Percentiles rank a stretch among this genome's conserved stretches.
phyloP scores from a whole-genome alignment of 2,329 filamentous ascomycete genomes.

The Sporothrix curviconia region DNA sequence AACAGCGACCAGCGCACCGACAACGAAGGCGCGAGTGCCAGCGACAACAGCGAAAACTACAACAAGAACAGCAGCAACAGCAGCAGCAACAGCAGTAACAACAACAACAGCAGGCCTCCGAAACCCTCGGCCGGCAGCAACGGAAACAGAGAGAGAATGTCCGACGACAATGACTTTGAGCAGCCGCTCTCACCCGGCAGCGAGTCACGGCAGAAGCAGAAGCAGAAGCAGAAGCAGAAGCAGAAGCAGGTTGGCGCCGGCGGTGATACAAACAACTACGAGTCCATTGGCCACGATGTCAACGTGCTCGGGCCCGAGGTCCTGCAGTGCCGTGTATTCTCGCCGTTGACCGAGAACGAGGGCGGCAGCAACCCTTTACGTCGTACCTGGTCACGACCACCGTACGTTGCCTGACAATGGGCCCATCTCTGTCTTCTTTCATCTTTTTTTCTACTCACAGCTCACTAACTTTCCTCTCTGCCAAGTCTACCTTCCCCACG shows the following conservation, averaged over 20 bases:
- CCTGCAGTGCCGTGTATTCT: slow-evolving; percentile 75
- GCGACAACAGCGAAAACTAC: slow-evolving; percentile 24
- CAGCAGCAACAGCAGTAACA: slow-evolving; percentile 16
- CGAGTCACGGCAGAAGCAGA: slow-evolving; percentile 4
- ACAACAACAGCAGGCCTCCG: slow-evolving; percentile 40
- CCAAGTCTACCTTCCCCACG: slow-evolving; percentile 83
- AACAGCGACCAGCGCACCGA: slow-evolving; percentile 49
- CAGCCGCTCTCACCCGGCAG: slow-evolving; percentile 12
- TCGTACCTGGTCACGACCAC: slow-evolving; percentile 91
- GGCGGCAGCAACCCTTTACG: slow-evolving; percentile 95
- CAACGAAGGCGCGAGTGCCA: slow-evolving; percentile 31
- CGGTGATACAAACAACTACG: slow-evolving; percentile 42
- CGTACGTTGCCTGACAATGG: slow-evolving; percentile 41
- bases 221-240: slow-evolving; percentile 33
- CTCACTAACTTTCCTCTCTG: too few relatives aligned
- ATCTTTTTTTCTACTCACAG: background rate
- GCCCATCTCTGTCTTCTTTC: background rate
- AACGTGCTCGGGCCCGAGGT: slow-evolving; percentile 63
- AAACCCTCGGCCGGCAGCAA: too few relatives aligned
- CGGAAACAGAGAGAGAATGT: slow-evolving; percentile 25
- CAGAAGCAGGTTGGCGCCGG: slow-evolving; percentile 28
- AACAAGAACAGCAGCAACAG: slow-evolving; percentile 31
- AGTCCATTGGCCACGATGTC: slow-evolving; percentile 47
- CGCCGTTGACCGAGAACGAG: slow-evolving; percentile 89
- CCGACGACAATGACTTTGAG: slow-evolving; percentile 11